These are phyloP conservation scores for Boletus speciosus DNA, from an alignment of 768 basidiomycete genomes.

Conservation along the genomic window DNA sequence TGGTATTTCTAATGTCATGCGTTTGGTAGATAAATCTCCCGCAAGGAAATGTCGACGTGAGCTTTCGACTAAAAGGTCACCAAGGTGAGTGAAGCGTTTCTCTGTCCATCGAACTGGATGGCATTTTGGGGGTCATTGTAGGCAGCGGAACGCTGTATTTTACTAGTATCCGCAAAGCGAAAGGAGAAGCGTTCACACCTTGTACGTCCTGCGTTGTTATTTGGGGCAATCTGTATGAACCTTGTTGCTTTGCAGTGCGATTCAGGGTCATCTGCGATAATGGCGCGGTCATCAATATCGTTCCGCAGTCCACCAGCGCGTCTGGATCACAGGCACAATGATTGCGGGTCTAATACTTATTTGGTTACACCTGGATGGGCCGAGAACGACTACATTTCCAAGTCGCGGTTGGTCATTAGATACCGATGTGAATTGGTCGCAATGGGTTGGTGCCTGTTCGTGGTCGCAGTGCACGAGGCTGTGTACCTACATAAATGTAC, in stretches of 20 bases:
- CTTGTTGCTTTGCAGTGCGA: conserved; percentile 42
- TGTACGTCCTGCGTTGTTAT: conserved; percentile 34
- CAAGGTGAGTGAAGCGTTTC: conserved; percentile 43
- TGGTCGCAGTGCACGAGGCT: not conserved
- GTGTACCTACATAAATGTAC: not conserved
- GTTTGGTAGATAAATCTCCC: conserved; percentile 59
- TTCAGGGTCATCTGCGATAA: conserved; percentile 67
- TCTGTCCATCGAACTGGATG: not conserved
- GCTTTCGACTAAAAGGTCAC: conserved; percentile 71
- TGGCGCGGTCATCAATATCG: conserved; percentile 43
- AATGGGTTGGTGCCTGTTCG: not conserved
- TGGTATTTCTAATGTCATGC: not conserved
- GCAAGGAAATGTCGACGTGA: conserved; percentile 74
- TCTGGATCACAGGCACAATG: not conserved
- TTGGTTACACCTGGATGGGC: not conserved
- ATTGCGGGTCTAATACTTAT: not conserved
- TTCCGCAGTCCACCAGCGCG: conserved; percentile 1
- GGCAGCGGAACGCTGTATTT: conserved; percentile 78
- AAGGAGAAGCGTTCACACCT: conserved; percentile 66
- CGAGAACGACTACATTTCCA: not conserved
- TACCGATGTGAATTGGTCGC: not conserved
- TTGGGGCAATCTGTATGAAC: not conserved
- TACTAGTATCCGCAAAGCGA: conserved; percentile 75
- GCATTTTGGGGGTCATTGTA: conserved; percentile 22
- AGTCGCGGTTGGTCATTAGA: not conserved